Evolutionary conservation across 2,329 filamentous ascomycete genomes (phyloP), one percentile per base, ranked within the genome.

Genomic region (Pseudogymnoascus sp.): DNA sequence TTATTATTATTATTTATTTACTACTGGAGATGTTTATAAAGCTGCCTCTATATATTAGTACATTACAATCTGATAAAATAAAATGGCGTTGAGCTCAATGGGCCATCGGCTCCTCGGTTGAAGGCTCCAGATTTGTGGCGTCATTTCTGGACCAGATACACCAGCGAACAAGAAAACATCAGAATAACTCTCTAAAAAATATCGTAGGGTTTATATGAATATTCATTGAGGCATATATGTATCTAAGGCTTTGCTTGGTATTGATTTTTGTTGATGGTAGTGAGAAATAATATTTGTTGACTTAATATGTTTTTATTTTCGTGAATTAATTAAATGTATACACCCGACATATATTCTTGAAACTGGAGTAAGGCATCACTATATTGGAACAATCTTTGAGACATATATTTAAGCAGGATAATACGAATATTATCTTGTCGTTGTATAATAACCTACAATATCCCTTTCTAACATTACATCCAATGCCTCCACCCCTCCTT

Each of bases 261-360:
- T 62, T 51, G 45, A 11, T 16, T 51, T 28, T 60, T 31, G 16
- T 23, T 45, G n/a, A 28, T 43, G 21, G n/a, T 3, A 25, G 6
- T 57, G 43, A 37, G 23, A 19, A 63, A 34, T 63, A 63, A 63
- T 63, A 21, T 60, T 39, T 61, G 39, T 65, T 75, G 90, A 88
- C 90, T 90, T 74, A n/a, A 16, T 31, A 25, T 51, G 28, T 31
- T 6, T 28, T n/a, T 39, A 39, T 16, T 57, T 16, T 31, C 16
- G 14, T 54, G 6, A 28, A 54, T 54, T 31, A 6, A 54, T 31
- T 51, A 57, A 57, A 34, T 48, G 3, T 8, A 31, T 31, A 6
- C 23, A 0, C 14, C 13, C 3, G n/a, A 25, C 13, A 51, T 28
- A 51, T 25, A 51, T 10, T 51, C 21, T 6, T 51, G 14, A 28